Evolutionary conservation across 2,329 filamentous ascomycete genomes (phyloP).

Genomic region (Nemania sp.): DNA sequence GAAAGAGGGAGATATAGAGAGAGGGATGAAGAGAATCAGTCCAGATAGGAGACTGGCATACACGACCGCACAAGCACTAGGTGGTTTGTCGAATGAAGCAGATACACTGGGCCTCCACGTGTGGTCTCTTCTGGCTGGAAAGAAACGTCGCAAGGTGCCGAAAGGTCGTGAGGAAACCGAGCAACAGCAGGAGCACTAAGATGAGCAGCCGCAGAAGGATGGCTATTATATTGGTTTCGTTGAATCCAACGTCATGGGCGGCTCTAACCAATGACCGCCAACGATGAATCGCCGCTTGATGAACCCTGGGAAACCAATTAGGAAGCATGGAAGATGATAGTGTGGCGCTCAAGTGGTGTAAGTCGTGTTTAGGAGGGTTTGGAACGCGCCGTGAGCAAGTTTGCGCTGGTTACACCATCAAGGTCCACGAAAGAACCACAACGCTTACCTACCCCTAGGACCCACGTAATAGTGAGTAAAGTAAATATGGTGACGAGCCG

Average conservation of each 20-base stretch:
- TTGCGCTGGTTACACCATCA: slow-evolving; percentile 46
- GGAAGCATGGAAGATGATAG: neutral
- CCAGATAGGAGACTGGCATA: neutral
- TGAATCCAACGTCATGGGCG: neutral
- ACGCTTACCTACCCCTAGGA: slow-evolving; percentile 18
- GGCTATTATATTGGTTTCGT: neutral
- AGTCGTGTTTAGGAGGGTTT: neutral
- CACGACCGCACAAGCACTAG: neutral
- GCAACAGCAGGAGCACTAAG: neutral
- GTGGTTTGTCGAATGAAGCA: neutral
- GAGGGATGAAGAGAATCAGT: no score
- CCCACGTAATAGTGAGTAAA: neutral
- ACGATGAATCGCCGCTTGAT: neutral
- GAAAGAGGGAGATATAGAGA: no score
- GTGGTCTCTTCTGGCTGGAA: neutral
- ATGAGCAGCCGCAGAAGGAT: neutral
- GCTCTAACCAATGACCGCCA: neutral
- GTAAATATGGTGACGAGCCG: neutral
- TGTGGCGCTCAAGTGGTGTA: neutral
- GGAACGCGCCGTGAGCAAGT: slow-evolving; percentile 48
- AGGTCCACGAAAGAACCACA: slow-evolving; percentile 19
- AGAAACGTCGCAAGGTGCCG: neutral
- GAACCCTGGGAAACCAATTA: neutral
- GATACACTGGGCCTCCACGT: neutral
- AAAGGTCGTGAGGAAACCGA: slow-evolving; percentile 29